Conservation (phyloP, 495 filamentous ascomycete species). For the Penicillium simplicissimum region DNA sequence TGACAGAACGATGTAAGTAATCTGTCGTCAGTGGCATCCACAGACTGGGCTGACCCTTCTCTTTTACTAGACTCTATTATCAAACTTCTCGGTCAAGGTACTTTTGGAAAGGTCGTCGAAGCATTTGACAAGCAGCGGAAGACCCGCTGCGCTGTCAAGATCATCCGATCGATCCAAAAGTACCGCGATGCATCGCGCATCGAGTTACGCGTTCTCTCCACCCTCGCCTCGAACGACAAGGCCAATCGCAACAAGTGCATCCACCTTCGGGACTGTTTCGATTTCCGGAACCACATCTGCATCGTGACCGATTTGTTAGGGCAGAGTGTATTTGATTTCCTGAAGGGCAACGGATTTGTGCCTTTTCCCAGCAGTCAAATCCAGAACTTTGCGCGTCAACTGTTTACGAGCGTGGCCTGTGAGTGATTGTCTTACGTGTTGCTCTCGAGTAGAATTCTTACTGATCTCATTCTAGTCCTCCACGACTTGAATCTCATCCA, state of each 20-base stretch:
- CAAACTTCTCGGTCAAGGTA: slow-evolving; percentile 90
- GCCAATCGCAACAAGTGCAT: slow-evolving; percentile 96
- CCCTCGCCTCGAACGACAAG: slow-evolving; percentile 84
- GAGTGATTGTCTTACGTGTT: slow-evolving; percentile 41
- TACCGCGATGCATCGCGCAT: slow-evolving; percentile 97
- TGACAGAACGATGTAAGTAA: slow-evolving; percentile 86
- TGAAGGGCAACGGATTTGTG: slow-evolving; percentile 91
- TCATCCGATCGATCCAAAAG: slow-evolving; percentile 97
- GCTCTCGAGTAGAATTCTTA: not conserved
- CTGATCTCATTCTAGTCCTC: slow-evolving; percentile 63
- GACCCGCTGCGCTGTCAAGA: slow-evolving; percentile 88
- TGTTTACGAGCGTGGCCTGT: slow-evolving; percentile 99
- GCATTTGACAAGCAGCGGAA: slow-evolving; percentile 75
- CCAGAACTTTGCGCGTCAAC: slow-evolving; percentile 90
- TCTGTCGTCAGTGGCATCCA: not conserved
- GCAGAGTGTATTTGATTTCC: slow-evolving; percentile 97
- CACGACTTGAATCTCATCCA: slow-evolving; percentile 98
- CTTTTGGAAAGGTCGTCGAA: slow-evolving; percentile 97
- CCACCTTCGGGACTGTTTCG: slow-evolving; percentile 94
- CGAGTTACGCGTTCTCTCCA: slow-evolving; percentile 88
- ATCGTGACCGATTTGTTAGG: slow-evolving; percentile 97
- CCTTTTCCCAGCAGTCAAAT: slow-evolving; percentile 99
- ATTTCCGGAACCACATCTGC: slow-evolving; percentile 96
- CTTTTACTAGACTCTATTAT: slow-evolving; percentile 71
- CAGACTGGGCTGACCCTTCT: not conserved